Percentiles rank a stretch among this genome's conserved stretches.
These are phyloP conservation scores for Zychaea mexicana DNA, from an alignment of 371 early-diverging fungal genomes.

Conservation along the genomic window DNA sequence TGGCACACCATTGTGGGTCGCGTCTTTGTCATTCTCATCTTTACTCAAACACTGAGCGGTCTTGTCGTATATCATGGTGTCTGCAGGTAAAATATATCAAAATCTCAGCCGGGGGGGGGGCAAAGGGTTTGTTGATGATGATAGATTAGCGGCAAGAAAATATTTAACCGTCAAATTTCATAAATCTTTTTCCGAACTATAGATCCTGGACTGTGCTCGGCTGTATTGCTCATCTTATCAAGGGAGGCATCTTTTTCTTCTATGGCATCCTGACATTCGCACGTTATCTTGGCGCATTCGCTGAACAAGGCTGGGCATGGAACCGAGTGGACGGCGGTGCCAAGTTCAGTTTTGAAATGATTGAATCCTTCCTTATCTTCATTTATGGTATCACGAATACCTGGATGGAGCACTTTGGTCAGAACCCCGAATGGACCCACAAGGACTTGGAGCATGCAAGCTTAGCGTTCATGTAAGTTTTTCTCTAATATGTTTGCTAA, in stretches of 20 bases:
- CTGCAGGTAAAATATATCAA: slow-evolving; percentile 32
- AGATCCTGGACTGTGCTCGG: slow-evolving; percentile 47
- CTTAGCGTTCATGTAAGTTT: slow-evolving; percentile 55
- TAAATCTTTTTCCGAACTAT: not conserved
- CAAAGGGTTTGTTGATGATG: no score
- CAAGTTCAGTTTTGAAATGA: slow-evolving; percentile 51
- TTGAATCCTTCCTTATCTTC: slow-evolving; percentile 51
- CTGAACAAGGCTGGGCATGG: slow-evolving; percentile 55
- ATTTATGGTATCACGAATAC: slow-evolving; percentile 67
- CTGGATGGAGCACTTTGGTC: slow-evolving; percentile 66
- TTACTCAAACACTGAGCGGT: slow-evolving; percentile 49
- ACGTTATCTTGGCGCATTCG: slow-evolving; percentile 52
- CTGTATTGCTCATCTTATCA: slow-evolving; percentile 54
- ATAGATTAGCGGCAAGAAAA: no score
- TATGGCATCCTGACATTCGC: slow-evolving; percentile 49
- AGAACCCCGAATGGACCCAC: slow-evolving; percentile 57
- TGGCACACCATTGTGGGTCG: slow-evolving; percentile 44
- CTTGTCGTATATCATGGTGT: slow-evolving; percentile 53
- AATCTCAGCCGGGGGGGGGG: not conserved
- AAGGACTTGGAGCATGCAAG: slow-evolving; percentile 70
- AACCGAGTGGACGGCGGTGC: slow-evolving; percentile 37
- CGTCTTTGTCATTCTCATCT: slow-evolving; percentile 42
- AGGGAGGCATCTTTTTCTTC: slow-evolving; percentile 54
- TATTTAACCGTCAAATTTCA: not conserved
- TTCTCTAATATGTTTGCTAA: no score